Conservation (phyloP, 441 rosid species). For the Euphorbia neoarborescens region DNA sequence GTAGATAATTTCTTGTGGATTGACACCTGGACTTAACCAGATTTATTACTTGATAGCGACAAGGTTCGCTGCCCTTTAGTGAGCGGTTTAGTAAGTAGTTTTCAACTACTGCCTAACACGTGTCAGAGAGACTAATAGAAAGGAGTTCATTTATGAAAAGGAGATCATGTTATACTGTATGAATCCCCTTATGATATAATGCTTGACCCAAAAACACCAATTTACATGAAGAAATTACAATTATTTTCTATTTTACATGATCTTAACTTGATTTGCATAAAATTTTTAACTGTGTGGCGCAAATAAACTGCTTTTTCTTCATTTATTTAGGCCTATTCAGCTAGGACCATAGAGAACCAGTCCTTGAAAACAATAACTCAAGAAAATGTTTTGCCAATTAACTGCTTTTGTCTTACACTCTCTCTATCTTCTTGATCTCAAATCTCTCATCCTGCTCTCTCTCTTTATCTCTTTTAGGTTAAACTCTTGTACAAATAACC, state of each 20-base stretch:
- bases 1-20: no score
- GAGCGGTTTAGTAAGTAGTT: no score
- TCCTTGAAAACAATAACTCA: slow-evolving; percentile 63
- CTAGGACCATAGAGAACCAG: slow-evolving; percentile 35
- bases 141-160: neutral
- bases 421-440: no score
- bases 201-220: neutral
- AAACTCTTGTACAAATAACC: no score
- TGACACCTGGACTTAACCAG: no score
- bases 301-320: slow-evolving; percentile 19
- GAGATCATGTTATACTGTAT: neutral
- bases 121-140: slow-evolving; percentile 5
- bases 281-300: slow-evolving; percentile 5
- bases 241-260: slow-evolving; percentile 6
- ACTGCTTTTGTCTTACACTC: no score
- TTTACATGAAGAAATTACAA: slow-evolving; percentile 11
- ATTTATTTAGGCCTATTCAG: slow-evolving; percentile 52
- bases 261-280: slow-evolving; percentile 3
- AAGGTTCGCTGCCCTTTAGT: no score
- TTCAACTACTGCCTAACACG: no score
- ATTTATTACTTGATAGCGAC: no score
- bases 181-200: neutral
- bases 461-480: no score
- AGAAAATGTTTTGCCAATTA: slow-evolving; percentile 60
- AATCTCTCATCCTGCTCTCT: no score